These are phyloP conservation scores for Nannochloris sp. DNA, from an alignment of 139 green algal genomes.

Conservation along the genomic window DNA sequence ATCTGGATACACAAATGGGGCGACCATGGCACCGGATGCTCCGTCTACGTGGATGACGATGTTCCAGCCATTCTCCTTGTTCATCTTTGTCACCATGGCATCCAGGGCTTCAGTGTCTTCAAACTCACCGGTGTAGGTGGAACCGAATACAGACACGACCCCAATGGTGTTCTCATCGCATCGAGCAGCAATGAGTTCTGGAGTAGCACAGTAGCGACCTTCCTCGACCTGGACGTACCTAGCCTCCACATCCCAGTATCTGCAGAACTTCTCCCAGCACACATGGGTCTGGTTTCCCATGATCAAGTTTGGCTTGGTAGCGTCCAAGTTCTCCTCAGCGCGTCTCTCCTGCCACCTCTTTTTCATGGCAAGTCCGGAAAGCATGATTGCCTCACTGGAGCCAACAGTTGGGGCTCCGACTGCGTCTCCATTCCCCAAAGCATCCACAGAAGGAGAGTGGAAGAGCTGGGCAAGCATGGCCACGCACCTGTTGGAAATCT, in stretches of 20 bases:
- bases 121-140: slow-evolving; percentile 61
- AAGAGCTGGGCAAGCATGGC: slow-evolving; percentile 43
- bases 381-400: slow-evolving; percentile 60
- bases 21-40: slow-evolving; percentile 55
- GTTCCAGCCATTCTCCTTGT: slow-evolving; percentile 36
- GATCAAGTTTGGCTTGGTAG: slow-evolving; percentile 54
- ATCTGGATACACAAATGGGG: slow-evolving; percentile 58
- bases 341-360: slow-evolving; percentile 41
- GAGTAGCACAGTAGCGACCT: slow-evolving; percentile 18
- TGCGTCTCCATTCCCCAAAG: slow-evolving; percentile 9
- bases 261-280: slow-evolving; percentile 32
- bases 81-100: slow-evolving; percentile 21
- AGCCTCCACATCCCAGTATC: slow-evolving; percentile 63
- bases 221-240: slow-evolving; percentile 20
- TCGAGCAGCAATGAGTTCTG: slow-evolving; percentile 18
- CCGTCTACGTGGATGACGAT: slow-evolving; percentile 63
- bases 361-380: slow-evolving; percentile 56
- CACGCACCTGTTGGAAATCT: slow-evolving; percentile 33
- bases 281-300: slow-evolving; percentile 43
- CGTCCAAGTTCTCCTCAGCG: slow-evolving; percentile 21
- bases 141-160: slow-evolving; percentile 48
- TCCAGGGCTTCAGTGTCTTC: slow-evolving; percentile 51
- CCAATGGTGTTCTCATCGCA: slow-evolving; percentile 68
- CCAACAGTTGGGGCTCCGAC: slow-evolving; percentile 43
- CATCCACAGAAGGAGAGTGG: slow-evolving; percentile 24